Conservation (phyloP, 2,329 filamentous ascomycete genomes). For the Microcyclosporella mali region DNA sequence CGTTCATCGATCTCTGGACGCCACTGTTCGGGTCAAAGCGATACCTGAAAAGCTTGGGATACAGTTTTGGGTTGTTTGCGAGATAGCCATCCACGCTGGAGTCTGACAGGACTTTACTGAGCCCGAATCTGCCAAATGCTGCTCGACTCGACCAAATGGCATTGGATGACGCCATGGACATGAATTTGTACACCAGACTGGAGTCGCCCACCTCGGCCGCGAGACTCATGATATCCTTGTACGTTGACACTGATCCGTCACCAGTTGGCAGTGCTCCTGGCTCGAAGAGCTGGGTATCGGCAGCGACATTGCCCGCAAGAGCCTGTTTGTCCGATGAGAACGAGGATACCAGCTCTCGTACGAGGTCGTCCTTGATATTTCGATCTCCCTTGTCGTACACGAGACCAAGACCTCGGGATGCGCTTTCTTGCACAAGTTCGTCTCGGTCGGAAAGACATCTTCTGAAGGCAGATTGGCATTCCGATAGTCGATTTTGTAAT, state of each 20-base stretch:
- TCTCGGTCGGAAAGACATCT: conserved; percentile 79
- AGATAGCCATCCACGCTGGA: conserved; percentile 62
- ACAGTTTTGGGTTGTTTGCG: conserved; percentile 84
- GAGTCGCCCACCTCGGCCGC: conserved; percentile 97
- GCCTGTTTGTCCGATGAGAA: conserved; percentile 73
- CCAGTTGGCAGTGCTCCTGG: conserved; percentile 84
- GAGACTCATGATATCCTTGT: conserved; percentile 92
- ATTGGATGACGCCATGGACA: conserved; percentile 93
- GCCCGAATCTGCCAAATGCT: conserved; percentile 87
- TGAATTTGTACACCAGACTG: conserved; percentile 95
- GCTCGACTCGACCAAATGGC: conserved; percentile 97
- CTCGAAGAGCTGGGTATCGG: conserved; percentile 90
- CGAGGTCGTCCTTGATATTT: conserved; percentile 70
- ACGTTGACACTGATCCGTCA: conserved; percentile 86
- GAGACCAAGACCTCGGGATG: conserved; percentile 80
- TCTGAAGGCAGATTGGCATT: conserved; percentile 84
- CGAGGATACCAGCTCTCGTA: conserved; percentile 78
- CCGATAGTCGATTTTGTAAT: conserved; percentile 67
- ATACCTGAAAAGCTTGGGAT: conserved; percentile 90
- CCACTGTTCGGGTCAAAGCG: conserved; percentile 91
- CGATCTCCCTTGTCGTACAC: conserved; percentile 91
- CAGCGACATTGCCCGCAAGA: conserved; percentile 68
- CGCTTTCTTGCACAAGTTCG: conserved; percentile 91
- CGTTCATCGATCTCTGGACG: conserved; percentile 91
- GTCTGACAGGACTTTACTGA: conserved; percentile 86